Base-by-base conservation (phyloP, 2,329 filamentous ascomycete genomes). In the Aspergillus sp. region DNA sequence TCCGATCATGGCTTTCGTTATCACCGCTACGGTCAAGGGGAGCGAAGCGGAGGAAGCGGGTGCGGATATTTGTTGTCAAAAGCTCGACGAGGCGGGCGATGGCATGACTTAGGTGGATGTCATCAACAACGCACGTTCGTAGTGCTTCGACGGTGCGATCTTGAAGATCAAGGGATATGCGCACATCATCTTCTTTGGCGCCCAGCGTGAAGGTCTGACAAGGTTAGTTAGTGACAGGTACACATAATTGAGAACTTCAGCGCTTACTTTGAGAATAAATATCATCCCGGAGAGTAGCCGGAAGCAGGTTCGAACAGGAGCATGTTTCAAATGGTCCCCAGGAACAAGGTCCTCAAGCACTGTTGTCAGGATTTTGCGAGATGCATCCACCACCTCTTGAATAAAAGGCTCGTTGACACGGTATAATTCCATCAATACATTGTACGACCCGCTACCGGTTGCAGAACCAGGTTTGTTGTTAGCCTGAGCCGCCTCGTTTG, bases 271-370 rank as follows among this genome's bases (percentile, higher is more conserved):
- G 41, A 88, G 76, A 20, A 87, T 79, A 61, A 88, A 87, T 65
- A 87, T 86, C 67, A 85, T 83, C 7, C 84, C 85, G 12, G 82
- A 85, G 47, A 87, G 78, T 59, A 87, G 85, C 56, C 85, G 81
- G 72, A 87, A 87, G 66, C 84, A 87, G 0, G 85, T 86, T 36
- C 85, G 78, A 8, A 87, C 85, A 3, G 85, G 85, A 1, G 83
- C 83, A 65, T 87, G 84, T 59, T 84, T 83, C 13, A 88, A 77
- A 63, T 81, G 81, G 50, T 84, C 81, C 5, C 79, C 80, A 0
- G 83, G 83, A 32, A 83, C 80, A 4, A 88, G 77, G 6, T 80
- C 83, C 15, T 87, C 82, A 22, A 85, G 78, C 0, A 87, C 83
- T 1, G 81, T 78, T 56, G 80, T 78, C n/a, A 88, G 74, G 15